These are phyloP conservation scores for Fusarium sacchari DNA, from an alignment of 2,329 filamentous ascomycete genomes.

Conservation along the genomic window DNA sequence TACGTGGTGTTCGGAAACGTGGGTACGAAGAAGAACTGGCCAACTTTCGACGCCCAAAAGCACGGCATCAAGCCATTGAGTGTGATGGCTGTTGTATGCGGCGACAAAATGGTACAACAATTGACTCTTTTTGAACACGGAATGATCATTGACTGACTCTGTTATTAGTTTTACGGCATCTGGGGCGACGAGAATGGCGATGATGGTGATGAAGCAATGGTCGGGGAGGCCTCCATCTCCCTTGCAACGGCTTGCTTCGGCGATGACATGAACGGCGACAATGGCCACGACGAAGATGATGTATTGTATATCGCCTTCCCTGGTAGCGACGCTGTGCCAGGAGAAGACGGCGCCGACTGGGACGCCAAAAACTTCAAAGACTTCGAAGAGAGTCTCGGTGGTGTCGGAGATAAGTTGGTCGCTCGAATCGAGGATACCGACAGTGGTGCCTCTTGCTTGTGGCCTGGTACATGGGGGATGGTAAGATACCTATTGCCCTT, in stretches of 20 bases:
- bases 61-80: conserved; percentile 61
- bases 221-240: conserved; percentile 67
- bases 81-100: conserved; percentile 66
- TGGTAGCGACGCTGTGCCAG: conserved; percentile 66
- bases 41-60: conserved; percentile 53
- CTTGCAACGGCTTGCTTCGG: conserved; percentile 68
- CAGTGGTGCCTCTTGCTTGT: conserved; percentile 11
- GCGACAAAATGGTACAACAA: conserved; percentile 53
- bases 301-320: conserved; percentile 71
- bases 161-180: conserved; percentile 62
- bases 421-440: conserved; percentile 41
- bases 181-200: conserved; percentile 72
- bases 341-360: conserved; percentile 64
- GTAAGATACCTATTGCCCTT: background rate
- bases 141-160: background rate
- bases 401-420: conserved; percentile 63
- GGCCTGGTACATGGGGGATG: conserved; percentile 9
- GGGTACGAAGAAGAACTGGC: conserved; percentile 46
- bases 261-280: conserved; percentile 61
- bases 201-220: conserved; percentile 56
- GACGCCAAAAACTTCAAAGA: conserved; percentile 56
- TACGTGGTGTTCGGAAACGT: conserved; percentile 66
- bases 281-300: conserved; percentile 65
- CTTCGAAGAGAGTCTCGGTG: conserved; percentile 64
- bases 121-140: accelerated